Evolutionary conservation across 1,284 basidiomycete genomes (phyloP).

Genomic region (Sanghuangporus sanghuang): DNA sequence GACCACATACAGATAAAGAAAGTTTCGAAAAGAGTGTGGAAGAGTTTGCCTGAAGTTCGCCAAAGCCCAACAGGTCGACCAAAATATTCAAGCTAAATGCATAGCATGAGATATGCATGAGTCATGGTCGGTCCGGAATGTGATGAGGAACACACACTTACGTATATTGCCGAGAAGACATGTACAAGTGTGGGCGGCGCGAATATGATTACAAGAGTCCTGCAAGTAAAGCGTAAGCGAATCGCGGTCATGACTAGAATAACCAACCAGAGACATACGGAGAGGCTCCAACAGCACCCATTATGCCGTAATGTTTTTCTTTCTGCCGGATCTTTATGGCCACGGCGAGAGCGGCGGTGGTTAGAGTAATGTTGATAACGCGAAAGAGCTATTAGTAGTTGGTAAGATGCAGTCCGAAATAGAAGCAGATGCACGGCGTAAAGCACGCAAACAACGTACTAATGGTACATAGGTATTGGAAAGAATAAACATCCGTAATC

Average conservation of each 20-base stretch:
- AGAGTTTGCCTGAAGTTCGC: constrained; percentile 78
- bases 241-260: constrained; percentile 1
- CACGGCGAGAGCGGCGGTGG: constrained; percentile 72
- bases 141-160: constrained; percentile 24
- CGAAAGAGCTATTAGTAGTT: constrained; percentile 63
- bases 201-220: constrained; percentile 83
- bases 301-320: constrained; percentile 47
- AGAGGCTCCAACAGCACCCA: constrained; percentile 76
- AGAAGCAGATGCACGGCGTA: constrained; percentile 6
- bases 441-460: constrained; percentile 36
- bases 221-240: constrained; percentile 28
- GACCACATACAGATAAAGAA: constrained; percentile 91
- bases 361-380: constrained; percentile 79
- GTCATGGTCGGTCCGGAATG: neutral
- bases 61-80: constrained; percentile 86
- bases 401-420: constrained; percentile 17
- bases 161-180: constrained; percentile 81
- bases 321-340: constrained; percentile 68
- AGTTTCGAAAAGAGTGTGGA: constrained; percentile 77
- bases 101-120: neutral
- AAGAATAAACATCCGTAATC: constrained; percentile 59
- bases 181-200: constrained; percentile 81
- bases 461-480: constrained; percentile 72
- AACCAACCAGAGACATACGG: constrained; percentile 47
- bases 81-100: constrained; percentile 78